Conservation (phyloP, 768 basidiomycete genomes). For the Mycena floridula region DNA sequence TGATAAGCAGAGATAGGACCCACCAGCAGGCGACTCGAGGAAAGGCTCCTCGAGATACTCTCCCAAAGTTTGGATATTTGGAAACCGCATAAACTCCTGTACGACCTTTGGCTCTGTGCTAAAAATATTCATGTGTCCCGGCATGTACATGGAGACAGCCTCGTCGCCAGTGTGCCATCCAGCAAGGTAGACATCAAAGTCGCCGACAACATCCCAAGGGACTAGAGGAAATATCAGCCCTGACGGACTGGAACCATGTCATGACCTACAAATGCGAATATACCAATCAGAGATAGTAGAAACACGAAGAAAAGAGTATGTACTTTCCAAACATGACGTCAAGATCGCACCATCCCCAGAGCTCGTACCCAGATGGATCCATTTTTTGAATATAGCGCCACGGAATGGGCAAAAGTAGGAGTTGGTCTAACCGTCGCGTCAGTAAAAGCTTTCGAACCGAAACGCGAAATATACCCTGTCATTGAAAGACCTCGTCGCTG, state of each 20-base stretch:
- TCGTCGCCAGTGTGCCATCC: neutral
- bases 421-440: slow-evolving; percentile 1
- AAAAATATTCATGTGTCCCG: slow-evolving; percentile 6
- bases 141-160: no score
- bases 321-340: slow-evolving; percentile 5
- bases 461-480: no score
- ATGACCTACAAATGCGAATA: no score
- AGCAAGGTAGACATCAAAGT: slow-evolving; percentile 3
- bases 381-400: slow-evolving; percentile 5
- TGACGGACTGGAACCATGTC: no score
- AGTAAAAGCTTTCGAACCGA: no score
- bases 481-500: no score
- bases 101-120: neutral
- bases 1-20: no score
- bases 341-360: slow-evolving; percentile 7
- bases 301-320: neutral
- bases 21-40: no score
- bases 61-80: no score
- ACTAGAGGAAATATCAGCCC: neutral
- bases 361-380: slow-evolving; percentile 5
- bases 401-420: slow-evolving; percentile 5
- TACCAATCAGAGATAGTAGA: neutral
- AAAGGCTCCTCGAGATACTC: no score
- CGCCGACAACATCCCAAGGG: slow-evolving; percentile 5
- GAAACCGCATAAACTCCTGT: slow-evolving; percentile 6